These are phyloP conservation scores for Chimonanthus praecox DNA, from an alignment of 164 flowering plant genomes.

Conservation along the genomic window DNA sequence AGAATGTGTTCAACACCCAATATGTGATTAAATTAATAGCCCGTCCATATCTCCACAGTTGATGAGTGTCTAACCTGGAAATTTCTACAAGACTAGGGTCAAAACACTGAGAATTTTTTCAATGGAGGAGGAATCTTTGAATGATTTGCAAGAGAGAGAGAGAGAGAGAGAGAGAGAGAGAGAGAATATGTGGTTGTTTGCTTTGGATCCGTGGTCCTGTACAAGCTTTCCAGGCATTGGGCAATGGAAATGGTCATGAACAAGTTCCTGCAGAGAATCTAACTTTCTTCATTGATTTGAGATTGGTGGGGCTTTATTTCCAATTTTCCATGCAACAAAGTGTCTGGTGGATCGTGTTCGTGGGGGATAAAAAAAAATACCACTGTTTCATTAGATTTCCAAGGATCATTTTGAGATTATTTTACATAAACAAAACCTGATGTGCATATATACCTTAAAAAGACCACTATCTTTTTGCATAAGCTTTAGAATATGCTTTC, in stretches of 20 bases:
- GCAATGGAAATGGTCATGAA: not conserved
- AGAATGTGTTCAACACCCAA: not conserved
- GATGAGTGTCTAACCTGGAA: not conserved
- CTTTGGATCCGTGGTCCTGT: not conserved
- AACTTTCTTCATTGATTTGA: not conserved
- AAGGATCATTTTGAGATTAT: not conserved
- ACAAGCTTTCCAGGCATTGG: too few species aligned
- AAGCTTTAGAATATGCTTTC: not conserved
- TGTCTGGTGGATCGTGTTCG: not conserved
- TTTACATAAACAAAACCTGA: not conserved
- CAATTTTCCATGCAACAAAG: not conserved
- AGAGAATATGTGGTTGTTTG: not conserved
- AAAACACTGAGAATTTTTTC: not conserved
- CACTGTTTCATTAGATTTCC: not conserved
- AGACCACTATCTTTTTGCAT: not conserved
- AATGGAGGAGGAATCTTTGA: not conserved
- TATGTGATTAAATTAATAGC: not conserved
- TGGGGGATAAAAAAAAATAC: not conserved
- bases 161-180: not conserved
- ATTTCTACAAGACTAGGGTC: not conserved
- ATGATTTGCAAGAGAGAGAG: not conserved
- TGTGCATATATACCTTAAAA: slow-evolving; percentile 4
- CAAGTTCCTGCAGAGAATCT: not conserved
- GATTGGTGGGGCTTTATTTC: not conserved
- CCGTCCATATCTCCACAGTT: not conserved